Base-by-base conservation (phyloP, 1,139 yeast genomes). In the Pichia kudriavzevii region DNA sequence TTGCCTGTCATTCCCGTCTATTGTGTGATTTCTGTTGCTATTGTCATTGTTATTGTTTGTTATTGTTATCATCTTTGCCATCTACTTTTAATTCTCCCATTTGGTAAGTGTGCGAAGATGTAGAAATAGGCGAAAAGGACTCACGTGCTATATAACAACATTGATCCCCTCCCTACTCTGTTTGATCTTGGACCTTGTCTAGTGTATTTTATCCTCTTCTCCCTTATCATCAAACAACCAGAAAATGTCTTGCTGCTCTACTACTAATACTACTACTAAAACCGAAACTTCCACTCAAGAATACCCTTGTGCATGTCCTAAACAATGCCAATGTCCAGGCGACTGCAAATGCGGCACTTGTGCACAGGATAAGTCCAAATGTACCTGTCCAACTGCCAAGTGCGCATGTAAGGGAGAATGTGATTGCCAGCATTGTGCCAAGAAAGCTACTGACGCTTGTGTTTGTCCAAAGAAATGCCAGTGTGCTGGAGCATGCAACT, bases 271-370 rank as follows among this genome's bases (percentile, higher is more conserved):
- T 23, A 27, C 34, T 22, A 12, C 30, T 14, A 15, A 32, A 8
- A 30, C 24, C 12, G 23, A 21, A 20, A 7, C 30, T 20, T 18
- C 29, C 14, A 8, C 22, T n/a, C 16, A 17, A 28, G 33, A 26
- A 16, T 18, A 19, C 12, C 18, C 12, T 17, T 41, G 44, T 23
- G 8, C 37, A 2, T 41, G 44, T 34, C 39, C 44, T n/a, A 41
- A 41, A 23, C 30, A 26, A 9, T 42, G 45, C 16, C 40, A 42
- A 32, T 42, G 45, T 31, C 42, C 23, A 22, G 42, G 35, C 4
- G 36, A 31, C 21, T 42, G 45, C 24, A 31, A 31, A 15, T 42
- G 45, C 29, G 45, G 38, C 15, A 29, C 36, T 19, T 42, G 44
- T 22, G 41, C 38, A 20, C 36, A 34, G 20, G 39, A 40, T 28